Conservation (phyloP, 2,329 filamentous ascomycete species). For the Leptographium flavum region DNA sequence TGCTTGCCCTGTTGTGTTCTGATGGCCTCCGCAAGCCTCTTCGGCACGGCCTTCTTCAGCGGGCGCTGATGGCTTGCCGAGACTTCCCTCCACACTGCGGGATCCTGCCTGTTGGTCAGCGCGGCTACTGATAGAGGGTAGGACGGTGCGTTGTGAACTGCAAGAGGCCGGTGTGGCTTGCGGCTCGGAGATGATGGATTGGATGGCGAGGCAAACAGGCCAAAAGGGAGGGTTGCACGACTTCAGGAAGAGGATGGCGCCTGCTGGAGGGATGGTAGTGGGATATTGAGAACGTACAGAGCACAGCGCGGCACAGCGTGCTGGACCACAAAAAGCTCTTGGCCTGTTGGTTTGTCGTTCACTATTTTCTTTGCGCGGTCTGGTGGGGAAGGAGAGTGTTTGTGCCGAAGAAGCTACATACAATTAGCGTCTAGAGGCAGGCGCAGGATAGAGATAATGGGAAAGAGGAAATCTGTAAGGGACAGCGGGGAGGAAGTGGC, state of each 20-base stretch:
- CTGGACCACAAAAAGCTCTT: background rate
- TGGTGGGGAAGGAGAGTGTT: background rate
- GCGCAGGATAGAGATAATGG: background rate
- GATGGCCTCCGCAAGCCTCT: background rate
- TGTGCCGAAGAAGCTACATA: background rate
- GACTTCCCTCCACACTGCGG: background rate
- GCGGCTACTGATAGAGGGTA: background rate
- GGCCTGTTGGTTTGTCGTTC: background rate
- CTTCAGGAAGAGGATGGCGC: background rate
- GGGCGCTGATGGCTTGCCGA: background rate
- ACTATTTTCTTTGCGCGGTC: no score
- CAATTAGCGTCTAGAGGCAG: background rate
- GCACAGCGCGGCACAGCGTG: no score
- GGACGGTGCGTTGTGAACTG: background rate
- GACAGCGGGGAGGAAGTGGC: no score
- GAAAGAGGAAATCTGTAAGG: background rate
- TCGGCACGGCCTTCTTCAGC: background rate
- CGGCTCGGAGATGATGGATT: conserved; percentile 3
- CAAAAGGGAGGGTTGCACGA: background rate
- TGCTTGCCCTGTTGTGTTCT: background rate
- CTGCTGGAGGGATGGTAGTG: background rate
- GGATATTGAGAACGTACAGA: background rate
- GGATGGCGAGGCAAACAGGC: background rate
- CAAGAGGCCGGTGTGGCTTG: background rate
- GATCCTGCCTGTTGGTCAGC: background rate